These are phyloP conservation scores for Ogataea thermomethanolica DNA, from an alignment of 805 yeast genomes.

Conservation along the genomic window DNA sequence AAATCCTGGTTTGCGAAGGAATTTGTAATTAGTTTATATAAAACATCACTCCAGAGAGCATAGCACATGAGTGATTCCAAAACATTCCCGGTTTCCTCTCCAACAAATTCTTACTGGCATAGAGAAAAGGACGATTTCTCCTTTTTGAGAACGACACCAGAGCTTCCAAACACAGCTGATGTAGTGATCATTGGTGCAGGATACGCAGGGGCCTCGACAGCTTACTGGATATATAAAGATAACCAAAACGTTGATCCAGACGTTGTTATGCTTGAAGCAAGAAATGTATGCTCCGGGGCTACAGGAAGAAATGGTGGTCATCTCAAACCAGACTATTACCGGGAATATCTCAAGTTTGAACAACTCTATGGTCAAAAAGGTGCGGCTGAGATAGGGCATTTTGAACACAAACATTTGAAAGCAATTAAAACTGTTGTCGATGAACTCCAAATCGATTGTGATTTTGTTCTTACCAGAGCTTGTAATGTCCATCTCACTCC, in stretches of 20 bases:
- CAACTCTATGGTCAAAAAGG: constrained; percentile 21
- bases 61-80: too few relatives aligned
- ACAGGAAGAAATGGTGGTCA: constrained; percentile 51
- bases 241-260: constrained; percentile 2
- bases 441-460: constrained; percentile 31
- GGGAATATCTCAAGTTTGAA: constrained; percentile 17
- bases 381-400: constrained; percentile 37
- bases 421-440: constrained; percentile 32
- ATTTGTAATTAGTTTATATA: too few relatives aligned
- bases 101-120: constrained; percentile 26
- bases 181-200: constrained; percentile 44
- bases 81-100: constrained; percentile 20
- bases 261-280: constrained; percentile 36
- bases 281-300: constrained; percentile 39
- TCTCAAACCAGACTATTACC: constrained; percentile 35
- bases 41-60: too few relatives aligned
- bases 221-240: constrained; percentile 17
- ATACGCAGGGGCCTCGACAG: constrained; percentile 42
- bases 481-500: constrained; percentile 26
- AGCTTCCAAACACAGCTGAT: constrained; percentile 38
- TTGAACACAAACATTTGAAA: constrained; percentile 35
- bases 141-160: constrained; percentile 19
- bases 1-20: too few relatives aligned
- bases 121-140: constrained; percentile 21
- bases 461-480: constrained; percentile 28